Percentiles rank a stretch among this genome's conserved stretches.
These are phyloP conservation scores for Fraxinus sp. DNA, from an alignment of 305 asterid species.

Conservation along the genomic window DNA sequence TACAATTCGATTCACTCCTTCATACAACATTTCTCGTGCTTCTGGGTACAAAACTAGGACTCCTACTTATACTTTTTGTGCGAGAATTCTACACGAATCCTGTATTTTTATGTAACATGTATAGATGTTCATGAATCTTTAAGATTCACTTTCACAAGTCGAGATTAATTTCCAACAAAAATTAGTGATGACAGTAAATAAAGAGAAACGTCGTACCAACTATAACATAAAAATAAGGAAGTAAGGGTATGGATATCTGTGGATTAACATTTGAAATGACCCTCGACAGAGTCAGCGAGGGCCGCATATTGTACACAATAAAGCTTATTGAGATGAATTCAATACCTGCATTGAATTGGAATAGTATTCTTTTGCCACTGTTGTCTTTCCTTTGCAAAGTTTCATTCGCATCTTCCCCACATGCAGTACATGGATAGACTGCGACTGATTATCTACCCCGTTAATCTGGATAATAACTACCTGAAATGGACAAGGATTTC, in stretches of 20 bases:
- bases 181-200: neutral
- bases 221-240: neutral
- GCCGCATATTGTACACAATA: neutral
- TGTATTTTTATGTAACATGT: neutral
- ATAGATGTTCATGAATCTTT: neutral
- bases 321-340: neutral
- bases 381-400: constrained; percentile 73
- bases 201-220: neutral
- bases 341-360: constrained; percentile 93
- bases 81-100: neutral
- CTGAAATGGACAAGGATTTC: constrained; percentile 34
- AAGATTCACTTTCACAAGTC: neutral
- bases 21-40: neutral
- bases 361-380: constrained; percentile 74
- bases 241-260: neutral
- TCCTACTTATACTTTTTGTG: neutral
- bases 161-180: neutral
- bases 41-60: neutral
- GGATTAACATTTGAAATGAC: neutral
- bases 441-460: constrained; percentile 60
- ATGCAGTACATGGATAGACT: constrained; percentile 74
- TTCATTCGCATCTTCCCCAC: constrained; percentile 92
- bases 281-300: neutral
- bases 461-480: constrained; percentile 78
- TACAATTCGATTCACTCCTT: neutral